Conservation (phyloP, 768 basidiomycete species). For the Trichaptum fuscoviolaceum region DNA sequence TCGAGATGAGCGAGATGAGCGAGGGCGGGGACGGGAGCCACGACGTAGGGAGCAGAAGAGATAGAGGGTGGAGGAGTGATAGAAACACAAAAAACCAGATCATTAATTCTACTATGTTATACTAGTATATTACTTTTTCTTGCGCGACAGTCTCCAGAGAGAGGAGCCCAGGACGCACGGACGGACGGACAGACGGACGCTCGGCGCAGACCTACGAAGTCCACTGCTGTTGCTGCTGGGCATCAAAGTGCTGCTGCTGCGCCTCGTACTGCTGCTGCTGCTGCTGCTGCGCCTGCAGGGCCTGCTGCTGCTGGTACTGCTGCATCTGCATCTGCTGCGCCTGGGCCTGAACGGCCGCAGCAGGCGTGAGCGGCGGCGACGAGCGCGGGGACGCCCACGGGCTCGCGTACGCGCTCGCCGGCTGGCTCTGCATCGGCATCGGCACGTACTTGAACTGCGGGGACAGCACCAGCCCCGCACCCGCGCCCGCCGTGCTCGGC, state of each 20-base stretch:
- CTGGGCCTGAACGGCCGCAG: slow-evolving; percentile 22
- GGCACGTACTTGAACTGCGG: slow-evolving; percentile 8
- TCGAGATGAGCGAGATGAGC: too few species aligned
- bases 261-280: neutral
- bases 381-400: slow-evolving; percentile 28
- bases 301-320: slow-evolving; percentile 10
- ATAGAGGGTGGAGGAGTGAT: too few species aligned
- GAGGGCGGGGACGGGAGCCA: too few species aligned
- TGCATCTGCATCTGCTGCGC: slow-evolving; percentile 21
- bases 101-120: too few species aligned
- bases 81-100: too few species aligned
- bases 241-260: neutral
- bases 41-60: too few species aligned
- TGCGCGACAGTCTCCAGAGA: too few species aligned
- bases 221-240: neutral
- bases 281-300: neutral
- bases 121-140: too few species aligned
- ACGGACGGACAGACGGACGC: too few species aligned
- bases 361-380: slow-evolving; percentile 25
- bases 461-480: slow-evolving; percentile 20
- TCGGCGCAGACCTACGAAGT: too few species aligned
- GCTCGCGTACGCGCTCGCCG: slow-evolving; percentile 31
- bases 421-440: slow-evolving; percentile 29
- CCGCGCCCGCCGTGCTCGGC: too few species aligned
- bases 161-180: too few species aligned